phyloP scores from a whole-genome alignment of 768 basidiomycete genomes.

The Kwoniella dendrophila region DNA sequence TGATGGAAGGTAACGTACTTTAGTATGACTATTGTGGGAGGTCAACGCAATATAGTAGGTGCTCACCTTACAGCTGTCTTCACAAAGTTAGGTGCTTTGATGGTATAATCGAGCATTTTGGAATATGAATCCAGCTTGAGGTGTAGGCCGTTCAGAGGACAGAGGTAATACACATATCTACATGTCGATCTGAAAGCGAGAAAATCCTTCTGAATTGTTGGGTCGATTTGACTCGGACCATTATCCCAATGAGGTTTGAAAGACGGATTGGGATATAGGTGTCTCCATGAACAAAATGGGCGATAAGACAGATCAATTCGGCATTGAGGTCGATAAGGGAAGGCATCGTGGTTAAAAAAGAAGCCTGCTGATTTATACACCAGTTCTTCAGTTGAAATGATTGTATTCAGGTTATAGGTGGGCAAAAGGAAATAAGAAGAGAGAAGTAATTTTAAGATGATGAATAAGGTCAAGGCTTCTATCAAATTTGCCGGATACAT shows the following conservation, averaged over 20 bases:
- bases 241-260: slow-evolving; percentile 8
- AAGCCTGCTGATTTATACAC: too few species aligned
- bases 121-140: not conserved
- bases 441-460: not conserved
- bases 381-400: too few species aligned
- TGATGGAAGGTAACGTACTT: too few species aligned
- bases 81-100: not conserved
- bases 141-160: not conserved
- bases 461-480: not conserved
- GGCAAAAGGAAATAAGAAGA: not conserved
- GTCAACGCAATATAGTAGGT: too few species aligned
- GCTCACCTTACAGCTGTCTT: not conserved
- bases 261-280: not conserved
- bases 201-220: not conserved
- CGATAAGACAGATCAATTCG: slow-evolving; percentile 1
- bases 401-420: not conserved
- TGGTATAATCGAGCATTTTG: not conserved
- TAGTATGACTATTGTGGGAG: too few species aligned
- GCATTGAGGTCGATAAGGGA: slow-evolving; percentile 4
- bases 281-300: not conserved
- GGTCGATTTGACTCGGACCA: not conserved
- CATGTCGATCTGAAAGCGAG: not conserved
- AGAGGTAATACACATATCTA: not conserved
- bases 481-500: too few species aligned
- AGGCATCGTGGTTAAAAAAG: not conserved